phyloP scores from a whole-genome alignment of 306 rosid genomes.

The Fagus sylvatica region DNA sequence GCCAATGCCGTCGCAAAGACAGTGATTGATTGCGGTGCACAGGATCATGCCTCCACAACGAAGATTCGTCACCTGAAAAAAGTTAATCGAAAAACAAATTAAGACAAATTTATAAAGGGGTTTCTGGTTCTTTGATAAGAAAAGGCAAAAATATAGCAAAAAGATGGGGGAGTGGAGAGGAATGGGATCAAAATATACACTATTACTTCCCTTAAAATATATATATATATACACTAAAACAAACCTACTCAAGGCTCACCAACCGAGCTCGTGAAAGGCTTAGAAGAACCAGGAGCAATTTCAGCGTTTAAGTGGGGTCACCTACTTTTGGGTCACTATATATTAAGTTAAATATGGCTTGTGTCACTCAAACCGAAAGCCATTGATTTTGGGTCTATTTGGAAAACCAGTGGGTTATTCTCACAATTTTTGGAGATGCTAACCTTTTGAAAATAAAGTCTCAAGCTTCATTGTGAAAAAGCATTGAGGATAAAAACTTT shows the following conservation, averaged over 20 bases:
- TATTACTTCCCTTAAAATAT: no score
- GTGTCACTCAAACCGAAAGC: not conserved
- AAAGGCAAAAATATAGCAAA: not conserved
- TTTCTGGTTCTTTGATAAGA: not conserved
- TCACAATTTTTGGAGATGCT: no score
- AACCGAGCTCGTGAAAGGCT: not conserved
- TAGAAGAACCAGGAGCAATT: not conserved
- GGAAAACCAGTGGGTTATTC: no score
- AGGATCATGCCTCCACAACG: conserved; percentile 80
- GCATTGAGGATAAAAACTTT: no score
- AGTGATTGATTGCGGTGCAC: conserved; percentile 81
- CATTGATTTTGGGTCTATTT: no score
- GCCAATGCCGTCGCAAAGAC: conserved; percentile 79
- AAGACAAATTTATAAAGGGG: not conserved
- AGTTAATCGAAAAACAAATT: not conserved
- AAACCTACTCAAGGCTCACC: not conserved
- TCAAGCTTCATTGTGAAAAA: no score
- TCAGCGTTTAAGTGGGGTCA: not conserved
- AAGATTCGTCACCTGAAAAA: conserved; percentile 60
- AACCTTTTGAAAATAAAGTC: no score
- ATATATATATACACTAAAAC: no score
- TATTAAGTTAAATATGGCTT: not conserved
- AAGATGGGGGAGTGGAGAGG: no score
- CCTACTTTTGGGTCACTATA: not conserved
- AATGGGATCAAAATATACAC: no score